Percentiles rank a stretch among this genome's conserved stretches.
These are phyloP conservation scores for Penicillium sp. DNA, from an alignment of 2,329 filamentous ascomycete species.

Conservation along the genomic window DNA sequence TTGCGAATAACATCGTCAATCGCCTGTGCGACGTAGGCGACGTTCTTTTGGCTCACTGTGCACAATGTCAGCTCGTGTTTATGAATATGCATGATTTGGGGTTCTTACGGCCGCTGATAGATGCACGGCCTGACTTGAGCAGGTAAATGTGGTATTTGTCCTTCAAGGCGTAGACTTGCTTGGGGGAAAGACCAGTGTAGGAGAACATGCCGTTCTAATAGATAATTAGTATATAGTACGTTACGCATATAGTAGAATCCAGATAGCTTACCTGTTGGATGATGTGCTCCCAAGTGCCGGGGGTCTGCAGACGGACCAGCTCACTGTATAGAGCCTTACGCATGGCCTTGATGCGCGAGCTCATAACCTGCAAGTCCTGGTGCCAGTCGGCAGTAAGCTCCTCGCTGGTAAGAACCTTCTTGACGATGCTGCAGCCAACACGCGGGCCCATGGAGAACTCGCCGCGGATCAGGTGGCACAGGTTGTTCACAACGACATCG, in stretches of 20 bases:
- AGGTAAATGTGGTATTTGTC: conserved; percentile 48
- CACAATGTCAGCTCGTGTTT: conserved; percentile 7
- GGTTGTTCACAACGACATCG: conserved; percentile 38
- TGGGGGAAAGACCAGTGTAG: conserved; percentile 57
- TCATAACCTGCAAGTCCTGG: conserved; percentile 85
- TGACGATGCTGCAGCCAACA: conserved; percentile 83
- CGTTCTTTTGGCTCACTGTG: conserved; percentile 43
- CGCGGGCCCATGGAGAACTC: conserved; percentile 62
- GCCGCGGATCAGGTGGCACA: conserved; percentile 42
- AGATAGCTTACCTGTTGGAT: conserved; percentile 73
- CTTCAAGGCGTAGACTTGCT: conserved; percentile 46
- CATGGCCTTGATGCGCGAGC: conserved; percentile 90
- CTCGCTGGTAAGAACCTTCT: conserved; percentile 74
- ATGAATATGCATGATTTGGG: not conserved
- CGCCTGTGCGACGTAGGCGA: conserved; percentile 41
- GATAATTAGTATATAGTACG: not conserved
- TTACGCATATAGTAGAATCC: not conserved
- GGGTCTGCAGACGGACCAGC: conserved; percentile 79
- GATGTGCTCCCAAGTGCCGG: conserved; percentile 96
- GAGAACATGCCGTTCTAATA: conserved; percentile 79
- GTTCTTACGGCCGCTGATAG: conserved; percentile 42
- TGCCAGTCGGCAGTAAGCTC: conserved; percentile 85
- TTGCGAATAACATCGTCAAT: conserved; percentile 42
- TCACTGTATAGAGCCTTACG: conserved; percentile 73
- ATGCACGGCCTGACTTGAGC: conserved; percentile 42